These are phyloP conservation scores for Mycena polygramma DNA, from an alignment of 768 basidiomycete genomes.

Conservation along the genomic window DNA sequence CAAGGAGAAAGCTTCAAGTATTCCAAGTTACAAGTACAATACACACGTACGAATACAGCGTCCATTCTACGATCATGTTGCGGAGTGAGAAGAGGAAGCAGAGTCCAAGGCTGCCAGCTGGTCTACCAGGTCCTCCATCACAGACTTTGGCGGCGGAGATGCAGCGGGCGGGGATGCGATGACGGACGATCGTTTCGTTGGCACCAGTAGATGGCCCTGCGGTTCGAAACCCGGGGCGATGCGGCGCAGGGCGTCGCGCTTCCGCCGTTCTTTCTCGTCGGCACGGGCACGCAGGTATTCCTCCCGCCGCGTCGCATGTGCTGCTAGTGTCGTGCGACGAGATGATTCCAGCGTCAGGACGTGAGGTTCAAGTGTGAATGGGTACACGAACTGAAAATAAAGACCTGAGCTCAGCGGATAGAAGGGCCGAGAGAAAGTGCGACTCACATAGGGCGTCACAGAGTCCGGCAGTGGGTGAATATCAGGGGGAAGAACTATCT, in stretches of 20 bases:
- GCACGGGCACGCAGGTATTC: conserved; percentile 78
- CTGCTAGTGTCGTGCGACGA: conserved; percentile 73
- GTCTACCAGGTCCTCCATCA: conserved; percentile 89
- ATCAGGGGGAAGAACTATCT: conserved; percentile 91
- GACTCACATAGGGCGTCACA: conserved; percentile 85
- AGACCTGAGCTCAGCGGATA: neutral
- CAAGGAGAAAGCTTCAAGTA: too few species aligned
- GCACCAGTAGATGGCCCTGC: conserved; percentile 68
- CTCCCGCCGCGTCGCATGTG: conserved; percentile 76
- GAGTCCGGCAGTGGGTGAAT: conserved; percentile 96
- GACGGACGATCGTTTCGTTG: conserved; percentile 52
- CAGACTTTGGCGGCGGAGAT: conserved; percentile 54
- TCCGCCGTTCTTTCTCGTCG: conserved; percentile 79
- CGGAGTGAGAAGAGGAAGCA: conserved; percentile 15
- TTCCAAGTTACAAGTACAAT: conserved; percentile 25
- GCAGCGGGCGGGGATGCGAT: conserved; percentile 38
- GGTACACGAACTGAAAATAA: conserved; percentile 87
- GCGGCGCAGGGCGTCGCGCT: conserved; percentile 75
- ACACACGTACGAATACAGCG: conserved; percentile 7
- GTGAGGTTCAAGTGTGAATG: conserved; percentile 93
- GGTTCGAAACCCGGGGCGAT: conserved; percentile 92
- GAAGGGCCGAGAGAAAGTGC: conserved; percentile 27
- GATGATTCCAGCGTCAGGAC: conserved; percentile 82
- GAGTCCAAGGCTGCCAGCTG: conserved; percentile 80
- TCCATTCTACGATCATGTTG: conserved; percentile 12